Conservation (phyloP, 106 monocot genomes). For the Triglochin maritima region DNA sequence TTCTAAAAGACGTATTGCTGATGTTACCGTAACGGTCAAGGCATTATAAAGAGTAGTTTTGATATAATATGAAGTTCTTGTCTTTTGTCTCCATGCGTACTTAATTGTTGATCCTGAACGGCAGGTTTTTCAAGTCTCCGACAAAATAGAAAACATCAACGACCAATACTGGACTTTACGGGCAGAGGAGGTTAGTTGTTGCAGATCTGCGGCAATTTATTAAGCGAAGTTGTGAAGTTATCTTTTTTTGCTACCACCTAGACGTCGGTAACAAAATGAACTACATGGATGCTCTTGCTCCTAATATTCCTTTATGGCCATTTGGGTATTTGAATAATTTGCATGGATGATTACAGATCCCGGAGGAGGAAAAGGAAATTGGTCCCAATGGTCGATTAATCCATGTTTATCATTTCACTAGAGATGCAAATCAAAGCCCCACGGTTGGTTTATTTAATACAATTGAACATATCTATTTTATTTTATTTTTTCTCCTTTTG, state of each 20-base stretch:
- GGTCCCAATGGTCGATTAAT: slow-evolving; percentile 86
- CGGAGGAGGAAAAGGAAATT: slow-evolving; percentile 93
- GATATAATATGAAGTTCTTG: too few relatives aligned
- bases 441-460: slow-evolving; percentile 9
- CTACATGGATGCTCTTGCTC: too few relatives aligned
- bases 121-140: slow-evolving; percentile 71
- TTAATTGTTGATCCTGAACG: too few relatives aligned
- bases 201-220: background rate
- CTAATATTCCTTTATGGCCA: background rate
- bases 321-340: background rate
- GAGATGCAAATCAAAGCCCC: slow-evolving; percentile 70
- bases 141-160: slow-evolving; percentile 97
- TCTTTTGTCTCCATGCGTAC: too few relatives aligned
- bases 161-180: slow-evolving; percentile 98
- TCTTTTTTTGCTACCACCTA: too few relatives aligned
- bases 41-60: too few relatives aligned
- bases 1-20: too few relatives aligned
- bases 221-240: too few relatives aligned
- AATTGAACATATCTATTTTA: too few relatives aligned
- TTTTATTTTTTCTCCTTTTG: too few relatives aligned
- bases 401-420: slow-evolving; percentile 95
- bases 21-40: too few relatives aligned
- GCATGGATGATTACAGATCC: slow-evolving; percentile 37
- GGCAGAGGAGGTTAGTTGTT: slow-evolving; percentile 65
- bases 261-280: background rate